Base-by-base conservation (phyloP, 441 rosid genomes). In the Pelargonium australe region DNA sequence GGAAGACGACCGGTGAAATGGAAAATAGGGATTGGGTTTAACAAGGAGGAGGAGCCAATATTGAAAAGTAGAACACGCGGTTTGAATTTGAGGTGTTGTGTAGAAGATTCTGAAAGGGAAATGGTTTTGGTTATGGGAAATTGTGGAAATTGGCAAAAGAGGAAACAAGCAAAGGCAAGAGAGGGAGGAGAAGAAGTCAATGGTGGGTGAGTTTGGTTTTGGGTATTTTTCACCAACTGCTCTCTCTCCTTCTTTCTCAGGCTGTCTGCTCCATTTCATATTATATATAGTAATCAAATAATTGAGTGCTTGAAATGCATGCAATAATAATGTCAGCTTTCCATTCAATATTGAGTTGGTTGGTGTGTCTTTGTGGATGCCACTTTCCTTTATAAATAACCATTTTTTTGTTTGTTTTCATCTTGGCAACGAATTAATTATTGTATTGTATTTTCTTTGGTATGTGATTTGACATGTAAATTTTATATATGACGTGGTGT, bases 331-430 rank as follows among this genome's bases (percentile, higher is more conserved):
- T 12, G 60, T 14, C 60, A 55, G 6, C 40, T 34, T 34, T 34
- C 40, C 40, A 34, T 34, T 55, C 23, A 55, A 55, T 9, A 16
- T 51, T 34, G 40, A 34, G 40, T 34, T 55, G 61, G 61, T 55
- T 55, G 61, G 61, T 55, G 23, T 55, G 61, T 17, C 6, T 51
- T 53, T 14, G 60, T 53, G 60, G 60, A 53, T 14, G 60, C 60
- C 60, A 53, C 23, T 53, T 53, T 53, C 17, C 17, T n/a, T 28
- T 28, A 28, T 28, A 28, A 28, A 28, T 28, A 28, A 28, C 34
- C 34, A 28, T 1, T 28, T 28, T 28, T 3, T 28, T 2, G 1
- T 28, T 28, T 28, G n/a, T n/a, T n/a, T n/a, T n/a, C n/a, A n/a
- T n/a, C n/a, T n/a, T n/a, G n/a, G n/a, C n/a, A n/a, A n/a, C n/a